Evolutionary conservation across 2,329 filamentous ascomycete species (phyloP).

Genomic region (Hypoxylon sp.): DNA sequence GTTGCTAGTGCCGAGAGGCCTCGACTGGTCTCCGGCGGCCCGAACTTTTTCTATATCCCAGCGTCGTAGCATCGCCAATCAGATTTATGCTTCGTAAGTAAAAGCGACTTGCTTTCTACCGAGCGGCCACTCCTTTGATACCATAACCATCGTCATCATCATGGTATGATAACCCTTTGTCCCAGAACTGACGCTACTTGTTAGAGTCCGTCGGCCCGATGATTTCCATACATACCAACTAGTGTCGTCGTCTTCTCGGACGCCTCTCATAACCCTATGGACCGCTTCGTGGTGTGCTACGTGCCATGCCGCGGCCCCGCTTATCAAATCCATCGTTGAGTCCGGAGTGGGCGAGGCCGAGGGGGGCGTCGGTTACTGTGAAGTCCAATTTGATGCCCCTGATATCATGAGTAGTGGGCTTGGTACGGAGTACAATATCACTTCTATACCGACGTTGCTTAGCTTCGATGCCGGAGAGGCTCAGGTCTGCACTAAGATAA

Average conservation of each 20-base stretch:
- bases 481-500: conserved; percentile 64
- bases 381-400: conserved; percentile 70
- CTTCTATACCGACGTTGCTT: conserved; percentile 69
- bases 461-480: conserved; percentile 71
- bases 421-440: conserved; percentile 71
- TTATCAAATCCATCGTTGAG: conserved; percentile 65
- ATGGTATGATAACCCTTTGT: not conserved
- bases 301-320: conserved; percentile 66
- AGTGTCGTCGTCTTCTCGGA: conserved; percentile 67
- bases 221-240: conserved; percentile 70
- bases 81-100: conserved; percentile 60
- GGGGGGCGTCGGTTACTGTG: conserved; percentile 69
- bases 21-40: conserved; percentile 10
- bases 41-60: conserved; percentile 53
- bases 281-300: conserved; percentile 71
- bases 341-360: conserved; percentile 68
- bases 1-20: conserved; percentile 23
- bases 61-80: conserved; percentile 54
- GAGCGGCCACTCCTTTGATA: conserved; percentile 13
- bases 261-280: conserved; percentile 73
- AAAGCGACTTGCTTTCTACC: conserved; percentile 30
- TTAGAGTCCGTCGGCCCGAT: conserved; percentile 68
- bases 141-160: not conserved
- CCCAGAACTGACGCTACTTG: conserved; percentile 10
- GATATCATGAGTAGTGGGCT: conserved; percentile 68